Percentiles rank a stretch among this genome's conserved stretches.
Evolutionary conservation across 257 asterid species (phyloP).

Genomic region (Nicotiana sylvestris): DNA sequence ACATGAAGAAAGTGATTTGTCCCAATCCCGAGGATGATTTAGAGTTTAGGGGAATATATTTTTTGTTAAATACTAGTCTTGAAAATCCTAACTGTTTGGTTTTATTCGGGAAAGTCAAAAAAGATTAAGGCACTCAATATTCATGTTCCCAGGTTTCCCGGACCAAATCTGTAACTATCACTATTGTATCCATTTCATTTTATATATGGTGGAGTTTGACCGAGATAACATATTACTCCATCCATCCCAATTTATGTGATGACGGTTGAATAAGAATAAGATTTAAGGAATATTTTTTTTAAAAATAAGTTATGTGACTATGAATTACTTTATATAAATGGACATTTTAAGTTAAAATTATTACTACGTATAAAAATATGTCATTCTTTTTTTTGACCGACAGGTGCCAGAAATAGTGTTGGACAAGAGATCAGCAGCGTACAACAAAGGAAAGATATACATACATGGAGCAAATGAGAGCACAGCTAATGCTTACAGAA

Average conservation of each 20-base stretch:
- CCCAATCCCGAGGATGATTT: constrained; percentile 22
- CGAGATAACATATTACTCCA: too few species aligned
- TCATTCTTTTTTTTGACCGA: too few species aligned
- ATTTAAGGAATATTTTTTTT: too few species aligned
- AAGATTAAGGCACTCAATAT: constrained; percentile 6
- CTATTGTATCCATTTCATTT: too few species aligned
- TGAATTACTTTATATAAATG: too few species aligned
- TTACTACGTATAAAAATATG: too few species aligned
- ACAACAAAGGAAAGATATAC: constrained; percentile 71
- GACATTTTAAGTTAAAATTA: too few species aligned
- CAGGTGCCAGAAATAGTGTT: constrained; percentile 74
- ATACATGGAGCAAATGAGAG: constrained; percentile 82
- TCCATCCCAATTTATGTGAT: too few species aligned
- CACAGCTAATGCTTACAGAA: constrained; percentile 72
- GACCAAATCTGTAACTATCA: too few species aligned
- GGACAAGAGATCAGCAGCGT: constrained; percentile 73
- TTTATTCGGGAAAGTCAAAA: constrained; percentile 15
- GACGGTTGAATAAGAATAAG: too few species aligned
- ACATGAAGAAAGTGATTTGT: not conserved
- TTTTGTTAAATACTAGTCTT: not conserved
- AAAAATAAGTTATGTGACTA: too few species aligned
- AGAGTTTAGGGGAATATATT: not conserved
- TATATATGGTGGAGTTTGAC: too few species aligned
- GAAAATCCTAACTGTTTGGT: not conserved
- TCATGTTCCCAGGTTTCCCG: constrained; percentile 10